A percentile compares a stretch with the other conserved stretches of the same genome.
Conservation (phyloP, 805 yeast genomes). For the Yarrowia alimentaria region DNA sequence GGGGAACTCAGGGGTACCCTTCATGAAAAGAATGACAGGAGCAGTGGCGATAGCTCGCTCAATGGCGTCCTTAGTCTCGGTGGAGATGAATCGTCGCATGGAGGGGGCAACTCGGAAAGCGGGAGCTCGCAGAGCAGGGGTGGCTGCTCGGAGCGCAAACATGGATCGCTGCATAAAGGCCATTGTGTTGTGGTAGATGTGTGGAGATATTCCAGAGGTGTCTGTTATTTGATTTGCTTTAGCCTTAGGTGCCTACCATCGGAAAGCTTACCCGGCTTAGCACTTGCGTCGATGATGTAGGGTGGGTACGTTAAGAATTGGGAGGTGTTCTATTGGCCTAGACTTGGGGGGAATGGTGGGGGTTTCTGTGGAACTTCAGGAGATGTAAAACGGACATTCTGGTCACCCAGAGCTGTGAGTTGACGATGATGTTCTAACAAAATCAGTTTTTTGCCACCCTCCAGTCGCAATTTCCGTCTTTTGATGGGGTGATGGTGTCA, state of each 20-base stretch:
- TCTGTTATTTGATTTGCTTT: slow-evolving; percentile 20
- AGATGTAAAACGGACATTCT: too few species aligned
- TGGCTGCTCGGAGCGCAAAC: slow-evolving; percentile 24
- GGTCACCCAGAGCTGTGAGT: too few species aligned
- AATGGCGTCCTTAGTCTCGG: slow-evolving; percentile 80
- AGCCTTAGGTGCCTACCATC: too few species aligned
- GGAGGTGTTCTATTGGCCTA: slow-evolving; percentile 1
- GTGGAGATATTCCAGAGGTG: not conserved
- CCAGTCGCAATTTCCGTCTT: too few species aligned
- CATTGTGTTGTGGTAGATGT: slow-evolving; percentile 8
- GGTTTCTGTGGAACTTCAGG: too few species aligned
- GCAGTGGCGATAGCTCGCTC: slow-evolving; percentile 83
- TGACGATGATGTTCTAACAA: too few species aligned
- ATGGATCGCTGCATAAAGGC: slow-evolving; percentile 27
- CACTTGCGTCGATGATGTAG: slow-evolving; percentile 18
- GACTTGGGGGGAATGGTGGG: too few species aligned
- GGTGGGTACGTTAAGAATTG: not conserved
- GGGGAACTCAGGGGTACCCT: slow-evolving; percentile 97
- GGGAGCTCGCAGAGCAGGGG: slow-evolving; percentile 22
- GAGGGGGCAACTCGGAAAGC: slow-evolving; percentile 23
- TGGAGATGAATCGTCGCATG: slow-evolving; percentile 55
- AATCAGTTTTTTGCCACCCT: too few species aligned
- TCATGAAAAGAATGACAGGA: slow-evolving; percentile 96
- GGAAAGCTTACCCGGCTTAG: slow-evolving; percentile 19
- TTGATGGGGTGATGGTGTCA: too few species aligned